A percentile compares a stretch with the other conserved stretches of the same genome.
phyloP scores from a whole-genome alignment of 2,329 filamentous ascomycete genomes.

The Penicillium verrucosum region DNA sequence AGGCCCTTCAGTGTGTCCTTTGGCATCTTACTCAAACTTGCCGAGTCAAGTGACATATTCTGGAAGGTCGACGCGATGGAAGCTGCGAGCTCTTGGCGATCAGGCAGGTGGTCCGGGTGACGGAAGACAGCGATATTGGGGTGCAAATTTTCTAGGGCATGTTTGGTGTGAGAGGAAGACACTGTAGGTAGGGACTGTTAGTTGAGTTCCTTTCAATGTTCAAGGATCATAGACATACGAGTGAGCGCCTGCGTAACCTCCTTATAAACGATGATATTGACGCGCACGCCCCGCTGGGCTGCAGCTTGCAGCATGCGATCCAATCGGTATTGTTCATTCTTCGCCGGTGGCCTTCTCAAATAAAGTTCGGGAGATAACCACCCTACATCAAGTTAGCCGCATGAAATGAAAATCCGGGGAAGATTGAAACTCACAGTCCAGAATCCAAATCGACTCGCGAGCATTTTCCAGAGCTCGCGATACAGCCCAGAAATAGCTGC shows the following conservation, averaged over 20 bases:
- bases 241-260: constrained; percentile 80
- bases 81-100: constrained; percentile 63
- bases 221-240: constrained; percentile 54
- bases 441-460: constrained; percentile 73
- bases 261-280: constrained; percentile 89
- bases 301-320: constrained; percentile 79
- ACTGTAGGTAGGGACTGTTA: constrained; percentile 43
- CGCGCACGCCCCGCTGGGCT: constrained; percentile 76
- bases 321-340: constrained; percentile 78
- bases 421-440: constrained; percentile 59
- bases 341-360: constrained; percentile 73
- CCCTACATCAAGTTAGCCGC: constrained; percentile 41
- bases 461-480: constrained; percentile 75
- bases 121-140: constrained; percentile 85
- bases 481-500: constrained; percentile 81
- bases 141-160: constrained; percentile 70
- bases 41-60: constrained; percentile 54
- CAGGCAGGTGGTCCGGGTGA: constrained; percentile 83
- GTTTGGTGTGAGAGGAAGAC: constrained; percentile 72
- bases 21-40: constrained; percentile 62
- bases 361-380: constrained; percentile 88
- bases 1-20: constrained; percentile 71
- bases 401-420: background rate
- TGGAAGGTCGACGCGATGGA: constrained; percentile 56
- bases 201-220: background rate